Percentiles rank a stretch among this genome's conserved stretches.
Conservation (phyloP, 2,329 filamentous ascomycete genomes). For the Biscogniauxia sp. region DNA sequence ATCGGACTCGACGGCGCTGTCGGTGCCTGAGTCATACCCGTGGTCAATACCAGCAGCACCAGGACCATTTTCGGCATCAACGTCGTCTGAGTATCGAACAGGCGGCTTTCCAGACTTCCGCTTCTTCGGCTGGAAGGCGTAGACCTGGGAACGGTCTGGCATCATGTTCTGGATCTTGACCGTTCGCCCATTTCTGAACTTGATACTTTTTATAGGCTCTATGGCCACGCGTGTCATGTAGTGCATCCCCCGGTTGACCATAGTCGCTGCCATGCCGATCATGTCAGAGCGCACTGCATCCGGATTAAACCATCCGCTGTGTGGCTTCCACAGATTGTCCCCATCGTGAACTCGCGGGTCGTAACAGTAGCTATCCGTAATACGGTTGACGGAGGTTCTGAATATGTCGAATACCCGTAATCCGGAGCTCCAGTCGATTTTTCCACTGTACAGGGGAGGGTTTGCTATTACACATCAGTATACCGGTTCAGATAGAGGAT, state of each 20-base stretch:
- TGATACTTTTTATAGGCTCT: slow-evolving; percentile 15
- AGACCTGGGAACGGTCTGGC: neutral
- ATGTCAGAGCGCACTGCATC: slow-evolving; percentile 22
- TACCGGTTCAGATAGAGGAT: neutral
- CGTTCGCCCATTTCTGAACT: neutral
- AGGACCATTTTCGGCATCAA: too few relatives aligned
- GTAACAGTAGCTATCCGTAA: slow-evolving; percentile 6
- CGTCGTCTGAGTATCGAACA: neutral
- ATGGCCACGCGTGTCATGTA: slow-evolving; percentile 16
- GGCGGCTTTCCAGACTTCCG: neutral
- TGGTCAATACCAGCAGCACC: too few relatives aligned
- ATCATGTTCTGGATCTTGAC: neutral
- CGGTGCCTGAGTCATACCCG: too few relatives aligned
- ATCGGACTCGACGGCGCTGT: too few relatives aligned
- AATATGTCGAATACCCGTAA: slow-evolving; percentile 19
- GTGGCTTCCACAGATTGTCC: slow-evolving; percentile 3
- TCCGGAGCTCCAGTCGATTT: slow-evolving; percentile 13
- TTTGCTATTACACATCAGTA: slow-evolving; percentile 11
- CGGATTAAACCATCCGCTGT: slow-evolving; percentile 17
- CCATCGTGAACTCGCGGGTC: neutral
- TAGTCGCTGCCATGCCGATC: slow-evolving; percentile 14
- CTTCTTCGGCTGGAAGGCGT: neutral
- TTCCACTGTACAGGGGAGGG: neutral
- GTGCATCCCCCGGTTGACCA: slow-evolving; percentile 11
- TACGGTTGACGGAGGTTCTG: slow-evolving; percentile 12